These are phyloP conservation scores for Pulveroboletus sp. DNA, from an alignment of 768 basidiomycete genomes.

Conservation along the genomic window DNA sequence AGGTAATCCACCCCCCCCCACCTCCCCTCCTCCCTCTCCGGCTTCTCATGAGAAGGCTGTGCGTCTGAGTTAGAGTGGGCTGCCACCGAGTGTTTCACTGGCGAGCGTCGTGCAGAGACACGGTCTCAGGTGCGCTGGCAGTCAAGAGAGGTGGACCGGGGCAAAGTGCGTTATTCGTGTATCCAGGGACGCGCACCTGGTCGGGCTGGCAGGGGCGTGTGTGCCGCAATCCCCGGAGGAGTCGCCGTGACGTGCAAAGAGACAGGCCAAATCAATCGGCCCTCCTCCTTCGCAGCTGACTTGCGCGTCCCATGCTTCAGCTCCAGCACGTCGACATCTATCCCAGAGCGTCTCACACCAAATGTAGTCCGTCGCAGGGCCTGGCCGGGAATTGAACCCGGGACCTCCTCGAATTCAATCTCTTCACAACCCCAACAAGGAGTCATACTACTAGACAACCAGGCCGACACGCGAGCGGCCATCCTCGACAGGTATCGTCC, in stretches of 20 bases:
- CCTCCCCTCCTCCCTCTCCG: not conserved
- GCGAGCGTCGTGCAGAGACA: constrained; percentile 2
- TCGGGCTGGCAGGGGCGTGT: constrained; percentile 26
- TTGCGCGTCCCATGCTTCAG: too few relatives aligned
- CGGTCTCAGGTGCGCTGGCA: constrained; percentile 4
- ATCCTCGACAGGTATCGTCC: not conserved
- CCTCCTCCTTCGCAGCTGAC: not conserved
- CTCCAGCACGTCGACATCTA: not conserved
- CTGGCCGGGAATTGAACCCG: constrained; percentile 85
- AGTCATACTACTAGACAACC: constrained; percentile 65
- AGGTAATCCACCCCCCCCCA: constrained; percentile 10
- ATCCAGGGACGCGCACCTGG: too few relatives aligned
- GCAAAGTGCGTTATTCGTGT: not conserved
- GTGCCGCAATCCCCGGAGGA: constrained; percentile 27
- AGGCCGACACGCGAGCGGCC: constrained; percentile 31
- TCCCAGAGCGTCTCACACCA: too few relatives aligned
- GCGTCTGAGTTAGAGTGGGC: not conserved
- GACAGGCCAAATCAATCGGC: constrained; percentile 29
- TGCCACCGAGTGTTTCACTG: constrained; percentile 12
- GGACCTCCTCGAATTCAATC: constrained; percentile 59
- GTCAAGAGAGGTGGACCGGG: constrained; percentile 8
- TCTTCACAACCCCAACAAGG: constrained; percentile 46
- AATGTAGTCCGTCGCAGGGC: constrained; percentile 31
- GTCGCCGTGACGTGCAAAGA: constrained; percentile 41
- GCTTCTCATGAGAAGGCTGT: constrained; percentile 10